Evolutionary conservation across 257 asterid species (phyloP), one percentile per base, ranked within the genome.

Genomic region (Knoxia roxburghii): DNA sequence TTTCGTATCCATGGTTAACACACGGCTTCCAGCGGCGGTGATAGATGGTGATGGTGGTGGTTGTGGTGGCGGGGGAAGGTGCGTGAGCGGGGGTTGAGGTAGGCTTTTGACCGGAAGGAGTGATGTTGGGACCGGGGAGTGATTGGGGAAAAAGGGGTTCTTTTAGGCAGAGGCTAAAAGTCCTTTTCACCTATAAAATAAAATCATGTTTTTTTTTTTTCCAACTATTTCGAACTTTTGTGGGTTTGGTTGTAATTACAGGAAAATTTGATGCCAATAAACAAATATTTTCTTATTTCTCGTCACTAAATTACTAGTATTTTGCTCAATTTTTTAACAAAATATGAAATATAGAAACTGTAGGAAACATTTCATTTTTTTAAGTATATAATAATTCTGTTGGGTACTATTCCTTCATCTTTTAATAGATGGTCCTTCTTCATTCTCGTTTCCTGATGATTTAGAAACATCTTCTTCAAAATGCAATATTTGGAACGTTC

Each of bases 1-100:
- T 50, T 63, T 75, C 68, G 85, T 75, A 58, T 82, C 86, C 90
- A 79, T 80, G 39, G 11, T 33, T 18, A 3, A 37, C 41, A 30
- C 1, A 17, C 24, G 48, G 41, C 49, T 35, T 15, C 6, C 52
- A 24, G 18, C 27, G 23, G 6, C 37, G 26, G 67, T 32, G 49
- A 37, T 37, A 4, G 41, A 4, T 37, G 41, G 41, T 37, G 65
- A 13, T 5, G 65, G 20, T 24, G 30, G 61, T 21, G 70, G 62
- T 14, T 57, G 74, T 3, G 41, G 41, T 37, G 26, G 51, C 43
- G 43, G 51, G 7, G 24, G 10, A 17, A 5, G 17, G 5, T 2
- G 23, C 15, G 23, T 3, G 18, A 43, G 53, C 15, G 41, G 12
- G 6, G 41, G 43, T 53, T 2, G 51, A 61, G 2, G 20, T 15